phyloP scores from a whole-genome alignment of 2,329 filamentous ascomycete genomes.

The Aspergillus arachidicola region DNA sequence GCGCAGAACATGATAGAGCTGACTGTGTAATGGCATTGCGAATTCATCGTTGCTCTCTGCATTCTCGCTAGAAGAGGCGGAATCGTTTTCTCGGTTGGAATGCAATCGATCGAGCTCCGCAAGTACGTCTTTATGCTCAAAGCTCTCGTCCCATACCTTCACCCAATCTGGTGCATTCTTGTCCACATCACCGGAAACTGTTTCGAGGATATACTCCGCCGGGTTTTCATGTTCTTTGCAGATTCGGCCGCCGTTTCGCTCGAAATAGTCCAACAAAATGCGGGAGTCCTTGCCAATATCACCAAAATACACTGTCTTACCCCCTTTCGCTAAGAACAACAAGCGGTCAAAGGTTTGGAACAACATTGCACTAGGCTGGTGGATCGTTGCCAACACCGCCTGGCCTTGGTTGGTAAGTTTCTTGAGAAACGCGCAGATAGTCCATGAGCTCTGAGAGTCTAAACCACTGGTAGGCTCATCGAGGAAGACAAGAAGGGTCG shows the following conservation, averaged over 20 bases:
- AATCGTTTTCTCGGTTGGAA: neutral
- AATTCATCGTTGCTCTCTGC: conserved; percentile 68
- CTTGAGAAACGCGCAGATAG: conserved; percentile 64
- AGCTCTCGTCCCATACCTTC: conserved; percentile 58
- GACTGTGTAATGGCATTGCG: conserved; percentile 67
- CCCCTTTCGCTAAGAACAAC: conserved; percentile 62
- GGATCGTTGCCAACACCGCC: conserved; percentile 85
- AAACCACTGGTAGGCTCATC: conserved; percentile 89
- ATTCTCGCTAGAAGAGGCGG: conserved; percentile 41
- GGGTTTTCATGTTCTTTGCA: conserved; percentile 37
- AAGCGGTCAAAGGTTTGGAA: conserved; percentile 74
- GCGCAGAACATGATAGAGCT: conserved; percentile 64
- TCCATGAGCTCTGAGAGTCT: conserved; percentile 82
- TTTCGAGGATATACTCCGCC: conserved; percentile 68
- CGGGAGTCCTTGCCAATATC: conserved; percentile 59
- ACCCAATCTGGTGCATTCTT: conserved; percentile 64
- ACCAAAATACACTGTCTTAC: conserved; percentile 66
- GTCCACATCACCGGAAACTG: conserved; percentile 57
- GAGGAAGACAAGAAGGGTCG: conserved; percentile 77
- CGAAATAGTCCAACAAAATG: conserved; percentile 62
- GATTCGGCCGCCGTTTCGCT: conserved; percentile 53
- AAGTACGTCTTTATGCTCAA: conserved; percentile 56
- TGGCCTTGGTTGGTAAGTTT: conserved; percentile 81
- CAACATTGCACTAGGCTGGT: conserved; percentile 84
- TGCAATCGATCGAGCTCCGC: conserved; percentile 57